Base-by-base conservation (phyloP, 1,284 basidiomycete genomes). In the Vanrija pseudolonga region DNA sequence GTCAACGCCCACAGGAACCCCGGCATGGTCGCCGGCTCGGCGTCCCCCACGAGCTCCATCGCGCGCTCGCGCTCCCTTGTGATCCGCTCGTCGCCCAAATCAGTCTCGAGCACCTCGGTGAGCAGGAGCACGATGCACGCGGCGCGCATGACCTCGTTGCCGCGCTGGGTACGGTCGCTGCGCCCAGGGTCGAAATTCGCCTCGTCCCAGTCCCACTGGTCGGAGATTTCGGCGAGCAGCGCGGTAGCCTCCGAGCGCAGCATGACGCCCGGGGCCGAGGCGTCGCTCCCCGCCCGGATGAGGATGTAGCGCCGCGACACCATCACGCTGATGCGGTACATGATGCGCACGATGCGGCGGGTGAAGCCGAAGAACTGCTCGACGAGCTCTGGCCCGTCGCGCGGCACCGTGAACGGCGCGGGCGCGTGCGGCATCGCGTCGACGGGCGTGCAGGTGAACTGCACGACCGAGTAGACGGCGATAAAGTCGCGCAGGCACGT, bases 341-440 rank as follows among this genome's bases (percentile, higher is more conserved):
- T 41, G 15, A 53, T 28, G 39, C 49, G 43, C 51, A 63, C 54
- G 28, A 57, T 55, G 9, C 49, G 47, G 14, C 62, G 55, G 4
- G 57, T 52, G 17, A 60, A 47, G 8, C 62, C 62, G 38, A 61
- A 51, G 19, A 64, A 64, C 5, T 52, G 45, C 47, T 64, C 62
- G 20, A 64, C 57, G 59, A 59, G 61, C 38, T 64, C 51, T 12
- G 52, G 41, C 20, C 54, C 56, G 12, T 18, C 20, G 6, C 45
- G 28, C 3, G 52, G 18, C 20, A 55, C 37, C 17, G 42, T 38
- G 9, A 59, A 57, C 8, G 48, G 42, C 18, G 44, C 41, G n/a
- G 50, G 36, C 26, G 38, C 43, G 45, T 26, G 45, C 32, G 32
- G 32, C 32, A 32, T 32, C 39, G 18, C 37, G 17, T 2, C 24